These are phyloP conservation scores for Coccomyxa sp. DNA, from an alignment of 139 green algal species.

Conservation along the genomic window DNA sequence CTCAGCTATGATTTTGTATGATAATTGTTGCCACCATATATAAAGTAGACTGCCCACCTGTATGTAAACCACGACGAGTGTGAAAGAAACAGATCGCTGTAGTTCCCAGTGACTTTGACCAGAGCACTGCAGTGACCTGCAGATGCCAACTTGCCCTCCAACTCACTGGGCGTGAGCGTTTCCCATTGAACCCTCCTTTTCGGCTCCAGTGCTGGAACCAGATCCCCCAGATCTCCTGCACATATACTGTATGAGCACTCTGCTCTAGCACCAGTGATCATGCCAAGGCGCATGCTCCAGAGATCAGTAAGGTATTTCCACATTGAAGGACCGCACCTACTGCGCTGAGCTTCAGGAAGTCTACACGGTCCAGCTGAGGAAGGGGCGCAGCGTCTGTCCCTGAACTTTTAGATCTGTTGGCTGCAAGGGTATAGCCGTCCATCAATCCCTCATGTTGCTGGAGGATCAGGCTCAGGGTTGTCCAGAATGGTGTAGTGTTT, in stretches of 20 bases:
- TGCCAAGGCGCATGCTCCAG: too few relatives aligned
- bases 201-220: conserved; percentile 1
- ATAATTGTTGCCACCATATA: too few relatives aligned
- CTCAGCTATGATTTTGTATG: too few relatives aligned
- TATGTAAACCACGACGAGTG: not conserved
- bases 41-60: not conserved
- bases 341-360: not conserved
- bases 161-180: not conserved
- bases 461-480: not conserved
- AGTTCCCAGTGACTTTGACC: not conserved
- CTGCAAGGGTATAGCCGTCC: not conserved
- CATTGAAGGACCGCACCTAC: not conserved
- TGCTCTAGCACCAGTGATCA: not conserved
- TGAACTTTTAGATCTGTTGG: not conserved
- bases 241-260: not conserved
- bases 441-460: not conserved
- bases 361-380: not conserved
- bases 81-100: not conserved
- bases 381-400: not conserved
- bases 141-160: not conserved
- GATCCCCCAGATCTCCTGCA: conserved; percentile 3
- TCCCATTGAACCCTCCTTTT: not conserved
- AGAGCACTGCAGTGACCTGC: not conserved
- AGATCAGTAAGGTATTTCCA: too few relatives aligned
- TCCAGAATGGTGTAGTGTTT: not conserved